A percentile compares a stretch with the other conserved stretches of the same genome.
phyloP scores from a whole-genome alignment of 768 basidiomycete genomes.

The Royoungia palumana region DNA sequence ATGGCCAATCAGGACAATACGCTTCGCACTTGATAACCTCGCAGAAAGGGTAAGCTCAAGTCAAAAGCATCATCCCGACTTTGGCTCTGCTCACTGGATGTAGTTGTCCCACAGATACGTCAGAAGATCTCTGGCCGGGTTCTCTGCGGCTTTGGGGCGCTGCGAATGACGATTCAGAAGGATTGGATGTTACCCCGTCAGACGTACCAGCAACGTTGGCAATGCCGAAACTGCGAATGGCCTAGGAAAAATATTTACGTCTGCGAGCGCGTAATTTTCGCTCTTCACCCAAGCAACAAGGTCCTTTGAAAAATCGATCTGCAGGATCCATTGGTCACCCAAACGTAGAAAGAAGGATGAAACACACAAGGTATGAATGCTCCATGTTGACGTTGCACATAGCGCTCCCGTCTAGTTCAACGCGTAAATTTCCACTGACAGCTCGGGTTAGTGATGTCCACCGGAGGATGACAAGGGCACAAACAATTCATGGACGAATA shows the following conservation, averaged over 20 bases:
- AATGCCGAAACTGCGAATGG: slow-evolving; percentile 36
- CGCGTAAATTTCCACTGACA: slow-evolving; percentile 79
- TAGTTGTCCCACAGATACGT: slow-evolving; percentile 97
- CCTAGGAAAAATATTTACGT: slow-evolving; percentile 80
- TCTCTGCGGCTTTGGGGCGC: slow-evolving; percentile 42
- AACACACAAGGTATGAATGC: slow-evolving; percentile 75
- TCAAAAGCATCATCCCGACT: neutral
- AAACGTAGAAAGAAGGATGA: neutral
- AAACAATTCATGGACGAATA: slow-evolving; percentile 96
- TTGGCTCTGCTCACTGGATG: slow-evolving; percentile 63
- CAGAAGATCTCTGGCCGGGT: slow-evolving; percentile 57
- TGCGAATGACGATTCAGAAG: slow-evolving; percentile 12
- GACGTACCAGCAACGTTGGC: slow-evolving; percentile 31
- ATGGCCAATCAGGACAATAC: slow-evolving; percentile 82
- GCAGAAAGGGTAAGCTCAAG: neutral
- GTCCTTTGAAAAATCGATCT: slow-evolving; percentile 85
- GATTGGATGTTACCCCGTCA: neutral
- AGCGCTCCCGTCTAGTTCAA: slow-evolving; percentile 72
- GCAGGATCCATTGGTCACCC: slow-evolving; percentile 4
- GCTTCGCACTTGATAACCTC: slow-evolving; percentile 69
- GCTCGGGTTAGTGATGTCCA: neutral
- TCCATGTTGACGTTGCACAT: slow-evolving; percentile 75
- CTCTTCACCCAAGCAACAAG: slow-evolving; percentile 73
- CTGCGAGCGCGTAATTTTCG: slow-evolving; percentile 71
- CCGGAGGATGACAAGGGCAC: slow-evolving; percentile 25